Base-by-base conservation (phyloP, 2,329 filamentous ascomycete species). In the Fusarium bactridioides region DNA sequence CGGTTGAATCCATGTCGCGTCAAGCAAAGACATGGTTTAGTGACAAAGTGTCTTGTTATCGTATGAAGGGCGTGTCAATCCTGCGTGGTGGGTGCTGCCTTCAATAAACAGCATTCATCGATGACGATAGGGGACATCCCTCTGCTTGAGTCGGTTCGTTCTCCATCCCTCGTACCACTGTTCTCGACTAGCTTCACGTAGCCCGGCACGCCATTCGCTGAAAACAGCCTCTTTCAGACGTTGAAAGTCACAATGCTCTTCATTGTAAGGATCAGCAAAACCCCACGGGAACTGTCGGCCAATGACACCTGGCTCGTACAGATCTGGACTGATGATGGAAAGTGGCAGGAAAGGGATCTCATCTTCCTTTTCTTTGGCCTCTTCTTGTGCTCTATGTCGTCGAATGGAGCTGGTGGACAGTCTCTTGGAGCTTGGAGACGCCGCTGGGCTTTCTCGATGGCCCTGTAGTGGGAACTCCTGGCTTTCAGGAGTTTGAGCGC, bases 121-220 rank as follows among this genome's bases (percentile, higher is more conserved):
- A 53, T 78, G 79, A 65, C 79, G 80, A 70, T 79, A 78, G 23
- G 80, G 77, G n/a, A 82, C 78, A 64, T 87, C 83, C 62, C 85
- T 84, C 70, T 86, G 83, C 82, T 90, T 90, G 73, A 92, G 86
- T 62, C 89, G 85, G 82, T 85, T 91, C 13, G 90, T 98, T 82
- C 96, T 91, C 96, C 95, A 98, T 77, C 93, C 91, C 82, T 98
- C 95, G 77, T 98, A 98, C 94, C 94, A 98, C 76, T 94, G 89
- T 79, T 97, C 94, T 62, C 94, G 90, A 81, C 94, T 97, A 58
- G 94, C 93, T 81, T 97, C 94, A 68, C 95, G 92, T 67, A 99
- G 86, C 80, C 99, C 96, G 47, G 89, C 89, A 56, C 95, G 92
- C 96, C 96, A 99, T 79, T 98, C 95, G 73, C 86, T 91, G 81